Base-by-base conservation (phyloP, 2,329 filamentous ascomycete species). In the Diaporthe vexans region DNA sequence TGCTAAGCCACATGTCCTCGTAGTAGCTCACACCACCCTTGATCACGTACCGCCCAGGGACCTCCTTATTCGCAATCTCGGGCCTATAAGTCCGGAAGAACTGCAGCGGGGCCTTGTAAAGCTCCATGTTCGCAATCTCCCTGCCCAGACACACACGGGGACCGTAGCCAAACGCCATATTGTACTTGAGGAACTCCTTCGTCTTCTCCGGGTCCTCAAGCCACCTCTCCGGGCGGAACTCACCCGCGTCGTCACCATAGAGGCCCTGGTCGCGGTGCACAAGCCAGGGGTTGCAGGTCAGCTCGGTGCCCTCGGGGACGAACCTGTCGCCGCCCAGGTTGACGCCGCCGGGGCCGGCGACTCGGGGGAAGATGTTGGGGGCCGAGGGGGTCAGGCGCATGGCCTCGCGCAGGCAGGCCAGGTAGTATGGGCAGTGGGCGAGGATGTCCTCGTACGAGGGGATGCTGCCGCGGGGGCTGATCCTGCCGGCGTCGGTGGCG, bases 261-360 rank as follows among this genome's bases (percentile, higher is more conserved):
- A 93, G 89, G 63, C 86, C 84, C 57, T 84, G 86, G 68, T 85
- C 87, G 80, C 90, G 91, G 81, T 93, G 91, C 75, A 93, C 90
- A 0, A 91, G 92, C 81, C 92, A 92, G 13, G 88, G 61, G n/a
- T 73, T 65, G 65, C 70, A 77, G 8, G 70, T 74, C 2, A 77
- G 35, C 33, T 75, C 48, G 6, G 76, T 77, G 3, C 76, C 76
- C 10, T 71, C 74, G 10, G 76, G 76, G 35, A 72, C 54, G 37
- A 71, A 74, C 29, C 29, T 26, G 29, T 19, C 63, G 6, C 46
- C 81, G 29, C 76, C 79, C 0, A 84, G 76, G 13, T 79, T 75
- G 9, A 81, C 70, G 6, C 83, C 82, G 8, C 79, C 81, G 19
- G 77, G 71, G 13, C 80, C 78, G 1, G 79, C 86, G 6, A 86